These are phyloP conservation scores for Quillaja saponaria DNA, from an alignment of 306 rosid species.

Conservation along the genomic window DNA sequence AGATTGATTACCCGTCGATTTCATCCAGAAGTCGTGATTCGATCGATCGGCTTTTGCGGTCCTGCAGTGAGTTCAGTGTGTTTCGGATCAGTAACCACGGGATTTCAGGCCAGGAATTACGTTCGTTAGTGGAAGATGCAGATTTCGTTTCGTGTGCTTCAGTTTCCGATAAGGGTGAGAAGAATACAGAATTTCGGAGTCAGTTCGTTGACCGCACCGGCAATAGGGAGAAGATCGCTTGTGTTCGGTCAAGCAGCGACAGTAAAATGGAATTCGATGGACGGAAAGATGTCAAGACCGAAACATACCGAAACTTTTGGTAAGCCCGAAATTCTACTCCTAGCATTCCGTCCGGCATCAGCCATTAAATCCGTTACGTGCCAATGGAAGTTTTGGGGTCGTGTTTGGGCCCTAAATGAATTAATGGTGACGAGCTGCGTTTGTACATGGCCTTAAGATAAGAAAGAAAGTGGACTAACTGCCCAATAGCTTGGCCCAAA, in stretches of 20 bases:
- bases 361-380: too few relatives aligned
- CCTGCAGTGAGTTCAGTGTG: constrained; percentile 55
- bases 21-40: neutral
- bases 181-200: too few relatives aligned
- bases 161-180: too few relatives aligned
- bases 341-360: too few relatives aligned
- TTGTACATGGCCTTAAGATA: too few relatives aligned
- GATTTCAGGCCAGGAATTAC: constrained; percentile 47
- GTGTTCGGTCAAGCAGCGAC: constrained; percentile 38
- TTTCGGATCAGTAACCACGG: constrained; percentile 63
- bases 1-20: constrained; percentile 50
- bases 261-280: constrained; percentile 31
- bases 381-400: too few relatives aligned
- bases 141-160: too few relatives aligned
- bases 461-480: too few relatives aligned
- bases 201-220: constrained; percentile 21
- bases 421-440: too few relatives aligned
- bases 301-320: constrained; percentile 51
- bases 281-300: constrained; percentile 4
- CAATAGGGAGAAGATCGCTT: constrained; percentile 44
- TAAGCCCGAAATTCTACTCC: constrained; percentile 31
- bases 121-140: constrained; percentile 42
- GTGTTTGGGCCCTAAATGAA: too few relatives aligned
- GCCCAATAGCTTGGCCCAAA: too few relatives aligned
- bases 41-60: constrained; percentile 32